Conservation (phyloP, 2,329 filamentous ascomycete genomes). For the Coleophoma crateriformis region DNA sequence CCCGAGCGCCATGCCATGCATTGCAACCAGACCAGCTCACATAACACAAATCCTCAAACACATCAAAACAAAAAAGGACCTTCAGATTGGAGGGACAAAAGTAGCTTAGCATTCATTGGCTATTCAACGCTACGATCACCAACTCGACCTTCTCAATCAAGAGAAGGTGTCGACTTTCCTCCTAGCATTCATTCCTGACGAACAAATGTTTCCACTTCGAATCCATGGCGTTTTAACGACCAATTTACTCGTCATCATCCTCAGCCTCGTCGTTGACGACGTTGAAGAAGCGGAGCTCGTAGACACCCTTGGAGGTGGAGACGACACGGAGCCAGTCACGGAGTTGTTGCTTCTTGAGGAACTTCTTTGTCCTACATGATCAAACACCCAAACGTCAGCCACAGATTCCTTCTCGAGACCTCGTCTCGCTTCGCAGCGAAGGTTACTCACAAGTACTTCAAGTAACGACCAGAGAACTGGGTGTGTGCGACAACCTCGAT, state of each 20-base stretch:
- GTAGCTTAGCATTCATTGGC: slow-evolving; percentile 8
- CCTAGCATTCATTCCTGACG: no score
- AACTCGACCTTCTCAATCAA: no score
- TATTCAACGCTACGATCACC: not conserved
- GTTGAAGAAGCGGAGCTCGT: slow-evolving; percentile 99
- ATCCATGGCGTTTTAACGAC: no score
- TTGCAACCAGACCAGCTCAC: no score
- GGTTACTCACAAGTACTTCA: slow-evolving; percentile 91
- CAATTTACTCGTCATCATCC: slow-evolving; percentile 92
- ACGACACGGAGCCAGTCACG: slow-evolving; percentile 99
- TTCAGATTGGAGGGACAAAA: slow-evolving; percentile 2
- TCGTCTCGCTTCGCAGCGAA: no score
- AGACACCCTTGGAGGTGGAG: slow-evolving; percentile 94
- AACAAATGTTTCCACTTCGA: no score
- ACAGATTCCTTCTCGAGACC: no score
- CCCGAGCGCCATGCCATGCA: no score
- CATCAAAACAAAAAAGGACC: no score
- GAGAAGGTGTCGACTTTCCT: no score
- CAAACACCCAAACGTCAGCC: slow-evolving; percentile 15
- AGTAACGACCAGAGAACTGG: slow-evolving; percentile 96
- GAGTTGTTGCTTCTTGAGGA: slow-evolving; percentile 99
- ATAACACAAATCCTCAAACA: not conserved
- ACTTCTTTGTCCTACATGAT: slow-evolving; percentile 91
- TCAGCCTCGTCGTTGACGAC: slow-evolving; percentile 97
- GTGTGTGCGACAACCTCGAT: slow-evolving; percentile 97